Percentiles rank a stretch among this genome's conserved stretches.
Evolutionary conservation across 176 grass and related monocot genomes (phyloP).

Genomic region (Aegilops bicornis): DNA sequence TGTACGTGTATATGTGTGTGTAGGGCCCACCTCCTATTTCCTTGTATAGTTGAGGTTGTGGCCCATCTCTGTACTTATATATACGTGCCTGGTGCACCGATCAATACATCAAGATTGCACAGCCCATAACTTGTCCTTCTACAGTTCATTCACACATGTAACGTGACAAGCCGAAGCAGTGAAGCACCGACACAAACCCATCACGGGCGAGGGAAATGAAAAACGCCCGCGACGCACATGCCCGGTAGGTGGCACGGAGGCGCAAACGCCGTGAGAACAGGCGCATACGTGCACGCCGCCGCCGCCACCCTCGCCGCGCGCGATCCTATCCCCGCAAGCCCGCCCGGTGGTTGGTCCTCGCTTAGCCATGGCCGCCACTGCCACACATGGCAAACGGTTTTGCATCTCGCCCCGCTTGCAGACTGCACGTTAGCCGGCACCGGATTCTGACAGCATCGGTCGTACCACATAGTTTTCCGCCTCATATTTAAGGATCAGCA

Average conservation of each 20-base stretch:
- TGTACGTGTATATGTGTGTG: too few species aligned
- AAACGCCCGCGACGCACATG: neutral
- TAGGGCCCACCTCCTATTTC: too few species aligned
- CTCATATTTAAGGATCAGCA: too few species aligned
- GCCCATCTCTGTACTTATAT: too few species aligned
- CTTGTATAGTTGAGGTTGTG: too few species aligned
- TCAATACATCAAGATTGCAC: too few species aligned
- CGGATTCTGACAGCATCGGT: neutral
- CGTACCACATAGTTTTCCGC: too few species aligned
- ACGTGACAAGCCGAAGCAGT: neutral
- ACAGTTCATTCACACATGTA: neutral
- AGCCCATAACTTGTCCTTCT: too few species aligned
- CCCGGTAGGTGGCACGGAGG: neutral
- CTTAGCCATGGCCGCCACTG: neutral
- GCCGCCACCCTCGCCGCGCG: neutral
- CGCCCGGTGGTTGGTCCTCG: neutral
- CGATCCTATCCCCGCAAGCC: neutral
- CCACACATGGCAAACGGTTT: too few species aligned
- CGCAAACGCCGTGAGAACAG: neutral
- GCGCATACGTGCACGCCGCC: neutral
- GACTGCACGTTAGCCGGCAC: neutral
- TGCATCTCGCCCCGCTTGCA: neutral
- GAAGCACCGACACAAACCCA: constrained; percentile 5
- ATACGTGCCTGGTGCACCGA: too few species aligned
- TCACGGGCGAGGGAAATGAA: neutral